A percentile compares a stretch with the other conserved stretches of the same genome.
phyloP scores from a whole-genome alignment of 139 green algal species.

The Microglena sp. region DNA sequence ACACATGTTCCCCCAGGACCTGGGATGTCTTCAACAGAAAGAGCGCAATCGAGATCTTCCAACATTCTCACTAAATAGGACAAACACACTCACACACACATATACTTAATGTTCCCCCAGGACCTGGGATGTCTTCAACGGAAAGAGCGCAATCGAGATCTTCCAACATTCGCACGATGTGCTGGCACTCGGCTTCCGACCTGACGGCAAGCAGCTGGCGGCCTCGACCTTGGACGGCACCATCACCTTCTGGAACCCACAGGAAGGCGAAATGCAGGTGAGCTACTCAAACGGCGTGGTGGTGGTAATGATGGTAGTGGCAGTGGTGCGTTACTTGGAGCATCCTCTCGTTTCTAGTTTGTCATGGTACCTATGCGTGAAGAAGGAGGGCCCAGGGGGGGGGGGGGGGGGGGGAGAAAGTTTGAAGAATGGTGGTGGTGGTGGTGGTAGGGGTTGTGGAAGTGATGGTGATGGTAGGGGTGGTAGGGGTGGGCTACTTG shows the following conservation, averaged over 20 bases:
- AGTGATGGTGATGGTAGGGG: too few relatives aligned
- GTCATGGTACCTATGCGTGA: neutral
- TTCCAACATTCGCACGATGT: constrained; percentile 89
- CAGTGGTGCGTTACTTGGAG: neutral
- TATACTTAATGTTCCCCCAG: constrained; percentile 7
- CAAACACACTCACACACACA: neutral
- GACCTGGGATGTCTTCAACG: constrained; percentile 80
- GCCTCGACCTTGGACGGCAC: constrained; percentile 79
- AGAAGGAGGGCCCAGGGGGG: too few relatives aligned
- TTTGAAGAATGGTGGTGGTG: too few relatives aligned
- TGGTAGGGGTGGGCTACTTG: too few relatives aligned
- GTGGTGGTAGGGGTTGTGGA: too few relatives aligned
- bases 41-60: neutral
- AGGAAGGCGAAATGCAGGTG: constrained; percentile 54
- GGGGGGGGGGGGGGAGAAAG: too few relatives aligned
- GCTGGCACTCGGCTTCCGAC: constrained; percentile 73
- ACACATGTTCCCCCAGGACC: constrained; percentile 21
- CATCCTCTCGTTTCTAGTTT: neutral
- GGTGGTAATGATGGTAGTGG: too few relatives aligned
- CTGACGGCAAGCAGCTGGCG: constrained; percentile 84
- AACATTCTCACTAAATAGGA: neutral
- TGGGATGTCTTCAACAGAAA: constrained; percentile 79
- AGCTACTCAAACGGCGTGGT: too few relatives aligned
- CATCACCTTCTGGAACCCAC: constrained; percentile 89
- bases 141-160: constrained; percentile 60